A percentile compares a stretch with the other conserved stretches of the same genome.
These are phyloP conservation scores for Podaxis sp. DNA, from an alignment of 768 basidiomycete species.

Conservation along the genomic window DNA sequence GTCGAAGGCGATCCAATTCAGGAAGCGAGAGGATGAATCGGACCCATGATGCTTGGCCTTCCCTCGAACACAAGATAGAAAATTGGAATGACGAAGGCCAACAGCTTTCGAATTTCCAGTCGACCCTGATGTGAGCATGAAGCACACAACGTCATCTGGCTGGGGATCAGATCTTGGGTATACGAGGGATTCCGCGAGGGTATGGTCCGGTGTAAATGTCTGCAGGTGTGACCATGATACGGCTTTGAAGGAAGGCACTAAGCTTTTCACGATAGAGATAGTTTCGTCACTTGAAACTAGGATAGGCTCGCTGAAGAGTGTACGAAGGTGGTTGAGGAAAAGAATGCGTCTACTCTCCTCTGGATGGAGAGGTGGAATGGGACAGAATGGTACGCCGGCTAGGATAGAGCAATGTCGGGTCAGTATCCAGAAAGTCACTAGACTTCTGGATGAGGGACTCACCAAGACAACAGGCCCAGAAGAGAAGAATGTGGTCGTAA, in stretches of 20 bases:
- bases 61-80: slow-evolving; percentile 7
- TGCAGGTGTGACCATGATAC: slow-evolving; percentile 1
- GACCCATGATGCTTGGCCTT: slow-evolving; percentile 9
- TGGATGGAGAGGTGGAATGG: slow-evolving; percentile 8
- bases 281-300: background rate
- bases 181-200: background rate
- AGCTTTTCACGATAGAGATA: background rate
- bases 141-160: slow-evolving; percentile 2
- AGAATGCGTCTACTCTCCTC: slow-evolving; percentile 3
- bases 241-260: slow-evolving; percentile 7
- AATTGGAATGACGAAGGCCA: slow-evolving; percentile 7
- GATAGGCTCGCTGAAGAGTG: slow-evolving; percentile 5
- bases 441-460: background rate
- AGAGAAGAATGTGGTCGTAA: slow-evolving; percentile 11
- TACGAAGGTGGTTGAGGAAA: slow-evolving; percentile 8
- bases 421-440: background rate
- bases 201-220: background rate
- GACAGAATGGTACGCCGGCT: slow-evolving; percentile 9
- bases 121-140: slow-evolving; percentile 11
- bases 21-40: background rate
- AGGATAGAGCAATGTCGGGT: background rate
- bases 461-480: slow-evolving; percentile 11
- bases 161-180: background rate
- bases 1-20: slow-evolving; percentile 11
- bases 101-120: slow-evolving; percentile 11